phyloP scores from a whole-genome alignment of 306 rosid species.

The Cicer chorassanicum region DNA sequence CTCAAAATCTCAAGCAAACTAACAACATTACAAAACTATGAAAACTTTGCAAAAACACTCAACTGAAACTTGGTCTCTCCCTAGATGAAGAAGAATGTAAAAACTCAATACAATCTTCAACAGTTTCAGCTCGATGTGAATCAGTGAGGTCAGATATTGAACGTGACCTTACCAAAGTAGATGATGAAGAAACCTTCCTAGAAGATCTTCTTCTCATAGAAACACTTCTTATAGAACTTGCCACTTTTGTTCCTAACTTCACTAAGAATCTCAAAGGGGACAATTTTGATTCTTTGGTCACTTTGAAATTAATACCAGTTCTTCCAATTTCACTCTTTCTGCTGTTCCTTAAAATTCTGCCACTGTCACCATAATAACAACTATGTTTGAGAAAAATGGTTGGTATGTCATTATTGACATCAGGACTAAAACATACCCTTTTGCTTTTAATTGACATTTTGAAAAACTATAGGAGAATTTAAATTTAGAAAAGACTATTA shows the following conservation, averaged over 20 bases:
- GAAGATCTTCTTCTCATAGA: slow-evolving; percentile 66
- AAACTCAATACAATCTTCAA: slow-evolving; percentile 88
- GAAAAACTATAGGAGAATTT: neutral
- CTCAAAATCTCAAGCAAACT: slow-evolving; percentile 37
- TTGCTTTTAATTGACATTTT: slow-evolving; percentile 71
- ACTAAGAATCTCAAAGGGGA: slow-evolving; percentile 65
- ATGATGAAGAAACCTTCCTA: slow-evolving; percentile 70
- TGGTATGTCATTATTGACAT: slow-evolving; percentile 65
- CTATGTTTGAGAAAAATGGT: slow-evolving; percentile 56
- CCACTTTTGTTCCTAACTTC: slow-evolving; percentile 67
- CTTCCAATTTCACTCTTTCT: slow-evolving; percentile 52
- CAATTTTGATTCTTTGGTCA: slow-evolving; percentile 53
- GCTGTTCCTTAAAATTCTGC: slow-evolving; percentile 46
- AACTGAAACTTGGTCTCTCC: slow-evolving; percentile 63
- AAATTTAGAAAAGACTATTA: slow-evolving; percentile 9
- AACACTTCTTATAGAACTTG: slow-evolving; percentile 57
- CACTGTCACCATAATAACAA: neutral
- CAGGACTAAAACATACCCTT: slow-evolving; percentile 80
- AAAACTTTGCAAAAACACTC: slow-evolving; percentile 43
- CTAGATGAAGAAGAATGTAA: slow-evolving; percentile 83
- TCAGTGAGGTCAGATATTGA: slow-evolving; percentile 75
- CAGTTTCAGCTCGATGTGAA: slow-evolving; percentile 77
- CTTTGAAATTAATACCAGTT: slow-evolving; percentile 43
- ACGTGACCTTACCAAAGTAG: slow-evolving; percentile 68
- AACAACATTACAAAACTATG: slow-evolving; percentile 25